A percentile compares a stretch with the other conserved stretches of the same genome.
Evolutionary conservation across 1,284 basidiomycete genomes (phyloP).

Genomic region (Waitea zeae): DNA sequence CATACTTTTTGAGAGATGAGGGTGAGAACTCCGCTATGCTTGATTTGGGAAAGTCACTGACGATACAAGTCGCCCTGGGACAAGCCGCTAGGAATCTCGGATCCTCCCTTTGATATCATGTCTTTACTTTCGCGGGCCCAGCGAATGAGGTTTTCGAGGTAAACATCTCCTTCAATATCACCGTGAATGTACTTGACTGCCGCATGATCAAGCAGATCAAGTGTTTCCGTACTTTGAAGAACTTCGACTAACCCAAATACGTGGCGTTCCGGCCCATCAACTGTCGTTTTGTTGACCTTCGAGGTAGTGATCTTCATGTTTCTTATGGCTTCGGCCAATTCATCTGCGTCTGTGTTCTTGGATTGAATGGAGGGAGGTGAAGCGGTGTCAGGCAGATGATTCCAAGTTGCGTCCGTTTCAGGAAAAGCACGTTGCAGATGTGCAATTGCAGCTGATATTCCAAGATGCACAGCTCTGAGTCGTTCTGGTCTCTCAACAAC

Average conservation of each 20-base stretch:
- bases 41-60: conserved; percentile 20
- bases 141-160: conserved; percentile 38
- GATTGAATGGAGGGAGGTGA: conserved; percentile 35
- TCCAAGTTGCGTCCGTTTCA: conserved; percentile 3
- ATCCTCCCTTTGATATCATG: conserved; percentile 45
- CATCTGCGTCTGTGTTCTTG: conserved; percentile 23
- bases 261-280: too few relatives aligned
- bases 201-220: conserved; percentile 37
- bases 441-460: conserved; percentile 62
- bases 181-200: conserved; percentile 65
- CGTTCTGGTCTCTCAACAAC: conserved; percentile 85
- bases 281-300: too few relatives aligned
- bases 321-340: conserved; percentile 7
- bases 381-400: conserved; percentile 19
- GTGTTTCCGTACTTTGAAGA: conserved; percentile 30
- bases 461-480: conserved; percentile 66
- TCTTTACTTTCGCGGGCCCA: conserved; percentile 53
- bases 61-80: conserved; percentile 77
- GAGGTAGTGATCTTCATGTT: conserved; percentile 9
- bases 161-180: conserved; percentile 47
- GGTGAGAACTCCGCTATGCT: conserved; percentile 1
- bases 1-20: conserved; percentile 29
- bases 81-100: conserved; percentile 63
- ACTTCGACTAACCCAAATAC: conserved; percentile 17
- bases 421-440: conserved; percentile 20